A percentile compares a stretch with the other conserved stretches of the same genome.
Conservation (phyloP, 176 grass and related monocot genomes). For the Saccharum officinarum region DNA sequence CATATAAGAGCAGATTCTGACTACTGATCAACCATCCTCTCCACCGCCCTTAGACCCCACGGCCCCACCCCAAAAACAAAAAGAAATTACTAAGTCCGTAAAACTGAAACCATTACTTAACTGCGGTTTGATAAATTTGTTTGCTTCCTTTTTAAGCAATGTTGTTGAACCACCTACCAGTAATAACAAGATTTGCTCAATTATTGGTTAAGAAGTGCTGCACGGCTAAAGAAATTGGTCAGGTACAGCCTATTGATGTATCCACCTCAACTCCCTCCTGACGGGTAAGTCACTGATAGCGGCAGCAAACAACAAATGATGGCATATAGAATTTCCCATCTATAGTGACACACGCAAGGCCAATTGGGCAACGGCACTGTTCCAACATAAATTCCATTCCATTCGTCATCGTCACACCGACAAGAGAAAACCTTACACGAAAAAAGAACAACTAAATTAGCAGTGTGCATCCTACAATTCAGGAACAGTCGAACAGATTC, state of each 20-base stretch:
- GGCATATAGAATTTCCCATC: background rate
- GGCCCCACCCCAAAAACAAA: background rate
- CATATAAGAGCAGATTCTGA: background rate
- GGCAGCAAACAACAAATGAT: background rate
- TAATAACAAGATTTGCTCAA: constrained; percentile 9
- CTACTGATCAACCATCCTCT: background rate
- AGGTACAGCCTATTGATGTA: constrained; percentile 21
- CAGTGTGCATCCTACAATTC: background rate
- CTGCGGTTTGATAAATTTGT: background rate
- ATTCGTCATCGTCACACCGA: background rate
- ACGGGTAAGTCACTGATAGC: background rate
- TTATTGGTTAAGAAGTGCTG: background rate
- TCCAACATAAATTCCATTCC: background rate
- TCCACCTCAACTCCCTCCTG: constrained; percentile 20
- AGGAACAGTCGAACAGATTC: background rate
- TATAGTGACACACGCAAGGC: background rate
- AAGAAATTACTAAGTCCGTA: background rate
- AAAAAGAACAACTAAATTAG: background rate
- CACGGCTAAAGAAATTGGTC: background rate
- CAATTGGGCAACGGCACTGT: background rate
- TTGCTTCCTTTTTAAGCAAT: background rate
- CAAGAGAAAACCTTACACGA: background rate
- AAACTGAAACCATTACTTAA: background rate
- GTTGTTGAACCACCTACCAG: background rate
- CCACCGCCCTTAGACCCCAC: background rate